Conservation (phyloP, 345 rosid species). For the Kandelia obovata region DNA sequence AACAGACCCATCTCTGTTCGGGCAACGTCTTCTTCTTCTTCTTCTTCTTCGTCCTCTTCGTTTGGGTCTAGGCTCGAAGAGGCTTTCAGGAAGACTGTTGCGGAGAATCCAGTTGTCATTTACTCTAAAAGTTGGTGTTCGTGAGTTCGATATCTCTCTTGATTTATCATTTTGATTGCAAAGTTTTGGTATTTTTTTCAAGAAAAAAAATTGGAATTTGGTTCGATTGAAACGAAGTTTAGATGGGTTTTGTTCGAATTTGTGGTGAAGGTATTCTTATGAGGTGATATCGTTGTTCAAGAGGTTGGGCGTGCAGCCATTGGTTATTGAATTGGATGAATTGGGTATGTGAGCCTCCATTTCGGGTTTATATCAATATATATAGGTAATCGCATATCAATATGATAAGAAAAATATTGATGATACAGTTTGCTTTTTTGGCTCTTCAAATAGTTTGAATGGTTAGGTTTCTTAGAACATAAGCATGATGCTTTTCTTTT, state of each 20-base stretch:
- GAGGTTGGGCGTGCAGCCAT: slow-evolving; percentile 65
- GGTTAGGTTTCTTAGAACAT: too few species aligned
- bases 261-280: slow-evolving; percentile 58
- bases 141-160: slow-evolving; percentile 41
- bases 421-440: too few species aligned
- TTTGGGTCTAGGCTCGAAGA: slow-evolving; percentile 83
- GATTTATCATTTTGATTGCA: not conserved
- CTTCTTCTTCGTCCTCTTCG: slow-evolving; percentile 5
- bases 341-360: slow-evolving; percentile 50
- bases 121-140: slow-evolving; percentile 98
- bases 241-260: not conserved
- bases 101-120: slow-evolving; percentile 74
- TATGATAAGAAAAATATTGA: too few species aligned
- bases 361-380: not conserved
- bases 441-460: too few species aligned
- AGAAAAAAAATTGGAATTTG: not conserved
- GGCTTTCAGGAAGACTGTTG: slow-evolving; percentile 57
- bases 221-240: slow-evolving; percentile 1
- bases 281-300: slow-evolving; percentile 91
- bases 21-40: slow-evolving; percentile 36
- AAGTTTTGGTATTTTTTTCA: not conserved
- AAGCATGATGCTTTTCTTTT: not conserved
- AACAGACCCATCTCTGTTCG: slow-evolving; percentile 35
- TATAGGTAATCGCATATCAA: too few species aligned
- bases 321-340: slow-evolving; percentile 86